A percentile compares a stretch with the other conserved stretches of the same genome.
Conservation (phyloP, 2,329 filamentous ascomycete genomes). For the Xylaria sp. region DNA sequence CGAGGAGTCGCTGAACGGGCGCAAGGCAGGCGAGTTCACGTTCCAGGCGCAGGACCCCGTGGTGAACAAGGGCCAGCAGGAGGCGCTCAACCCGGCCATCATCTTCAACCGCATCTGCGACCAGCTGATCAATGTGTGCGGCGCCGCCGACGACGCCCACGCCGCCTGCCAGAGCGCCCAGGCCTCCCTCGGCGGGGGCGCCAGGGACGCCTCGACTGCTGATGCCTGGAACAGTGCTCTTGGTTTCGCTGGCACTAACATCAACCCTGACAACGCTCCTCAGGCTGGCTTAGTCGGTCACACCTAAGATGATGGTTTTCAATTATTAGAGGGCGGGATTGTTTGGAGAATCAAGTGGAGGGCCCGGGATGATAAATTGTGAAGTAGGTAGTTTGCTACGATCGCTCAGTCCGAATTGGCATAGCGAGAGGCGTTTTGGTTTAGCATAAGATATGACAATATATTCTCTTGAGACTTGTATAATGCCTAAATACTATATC, state of each 20-base stretch:
- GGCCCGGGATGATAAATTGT: constrained; percentile 2
- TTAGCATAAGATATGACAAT: constrained; percentile 14
- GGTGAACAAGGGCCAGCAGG: constrained; percentile 71
- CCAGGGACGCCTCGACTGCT: constrained; percentile 53
- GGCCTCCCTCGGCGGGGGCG: constrained; percentile 50
- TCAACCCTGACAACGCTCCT: constrained; percentile 55
- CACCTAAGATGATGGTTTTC: constrained; percentile 35
- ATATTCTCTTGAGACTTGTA: constrained; percentile 12
- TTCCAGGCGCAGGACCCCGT: constrained; percentile 74
- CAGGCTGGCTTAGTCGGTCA: constrained; percentile 53
- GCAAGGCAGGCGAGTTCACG: constrained; percentile 69
- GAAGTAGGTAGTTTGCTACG: not conserved
- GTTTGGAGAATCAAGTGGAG: not conserved
- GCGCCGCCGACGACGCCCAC: constrained; percentile 69
- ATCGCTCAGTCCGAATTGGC: constrained; percentile 5
- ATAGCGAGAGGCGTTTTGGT: constrained; percentile 23
- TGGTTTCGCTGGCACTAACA: constrained; percentile 54
- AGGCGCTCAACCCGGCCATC: constrained; percentile 77
- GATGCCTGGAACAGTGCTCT: constrained; percentile 56
- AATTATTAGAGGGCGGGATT: not conserved
- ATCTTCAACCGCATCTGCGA: constrained; percentile 79
- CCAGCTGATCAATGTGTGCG: constrained; percentile 74
- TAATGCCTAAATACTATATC: constrained; percentile 9
- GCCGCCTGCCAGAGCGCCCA: constrained; percentile 64
- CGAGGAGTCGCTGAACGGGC: constrained; percentile 66